Conservation (phyloP, 495 filamentous ascomycete species). For the Pyronema omphalodes region DNA sequence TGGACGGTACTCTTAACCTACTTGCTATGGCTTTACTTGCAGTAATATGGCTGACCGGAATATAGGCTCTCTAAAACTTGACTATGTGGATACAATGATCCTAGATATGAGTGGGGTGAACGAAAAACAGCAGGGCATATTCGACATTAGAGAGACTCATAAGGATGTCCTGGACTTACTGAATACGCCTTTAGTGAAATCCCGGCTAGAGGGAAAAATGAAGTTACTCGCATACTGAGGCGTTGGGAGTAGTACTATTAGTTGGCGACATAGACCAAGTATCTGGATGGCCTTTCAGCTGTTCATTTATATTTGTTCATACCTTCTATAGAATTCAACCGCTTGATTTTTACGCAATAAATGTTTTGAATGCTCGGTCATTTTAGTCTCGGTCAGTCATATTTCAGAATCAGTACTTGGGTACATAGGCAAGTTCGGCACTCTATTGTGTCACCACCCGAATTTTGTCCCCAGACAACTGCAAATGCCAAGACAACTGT, state of each 20-base stretch:
- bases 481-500: too few relatives aligned
- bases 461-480: too few relatives aligned
- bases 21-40: background rate
- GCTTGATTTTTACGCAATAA: too few relatives aligned
- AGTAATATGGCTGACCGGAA: conserved; percentile 1
- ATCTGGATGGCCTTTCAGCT: too few relatives aligned
- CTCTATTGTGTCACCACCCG: too few relatives aligned
- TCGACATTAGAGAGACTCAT: conserved; percentile 84
- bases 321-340: too few relatives aligned
- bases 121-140: conserved; percentile 73
- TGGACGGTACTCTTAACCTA: background rate
- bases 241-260: background rate
- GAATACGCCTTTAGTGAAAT: conserved; percentile 8
- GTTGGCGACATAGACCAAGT: too few relatives aligned
- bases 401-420: too few relatives aligned
- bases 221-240: conserved; percentile 2
- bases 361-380: too few relatives aligned
- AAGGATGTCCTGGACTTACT: conserved; percentile 18
- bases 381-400: too few relatives aligned
- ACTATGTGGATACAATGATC: conserved; percentile 56
- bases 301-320: too few relatives aligned
- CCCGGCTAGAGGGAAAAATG: conserved; percentile 3
- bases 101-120: conserved; percentile 82
- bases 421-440: too few relatives aligned
- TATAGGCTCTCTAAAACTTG: conserved; percentile 47